Conservation (phyloP, 257 asterid species). For the Henckelia pumila region DNA sequence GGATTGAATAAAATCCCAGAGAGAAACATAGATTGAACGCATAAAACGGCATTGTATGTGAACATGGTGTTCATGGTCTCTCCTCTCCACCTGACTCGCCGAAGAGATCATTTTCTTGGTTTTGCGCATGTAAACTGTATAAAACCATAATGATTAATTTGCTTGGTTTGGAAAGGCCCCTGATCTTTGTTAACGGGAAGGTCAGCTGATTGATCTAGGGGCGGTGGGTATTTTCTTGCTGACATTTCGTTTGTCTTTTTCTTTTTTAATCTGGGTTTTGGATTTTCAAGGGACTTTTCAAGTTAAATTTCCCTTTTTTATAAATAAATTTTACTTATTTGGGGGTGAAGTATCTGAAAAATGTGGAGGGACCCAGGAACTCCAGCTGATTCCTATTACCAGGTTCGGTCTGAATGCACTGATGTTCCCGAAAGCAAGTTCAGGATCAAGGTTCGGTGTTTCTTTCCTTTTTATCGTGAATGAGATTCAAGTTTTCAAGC, state of each 20-base stretch:
- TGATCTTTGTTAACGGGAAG: slow-evolving; percentile 20
- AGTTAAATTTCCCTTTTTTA: slow-evolving; percentile 17
- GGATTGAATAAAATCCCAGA: not conserved
- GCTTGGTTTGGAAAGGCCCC: slow-evolving; percentile 24
- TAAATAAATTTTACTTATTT: not conserved
- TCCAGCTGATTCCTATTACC: slow-evolving; percentile 81
- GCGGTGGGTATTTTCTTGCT: slow-evolving; percentile 17
- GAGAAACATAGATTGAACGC: slow-evolving; percentile 5
- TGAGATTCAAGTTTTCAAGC: not conserved
- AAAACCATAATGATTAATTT: not conserved
- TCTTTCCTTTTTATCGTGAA: not conserved
- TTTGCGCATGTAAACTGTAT: slow-evolving; percentile 14
- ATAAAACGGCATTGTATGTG: slow-evolving; percentile 30
- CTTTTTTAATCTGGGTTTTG: slow-evolving; percentile 19
- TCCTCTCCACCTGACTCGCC: slow-evolving; percentile 25
- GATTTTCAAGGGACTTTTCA: slow-evolving; percentile 13
- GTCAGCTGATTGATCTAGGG: slow-evolving; percentile 40
- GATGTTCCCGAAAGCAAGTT: slow-evolving; percentile 88
- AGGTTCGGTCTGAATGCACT: slow-evolving; percentile 74
- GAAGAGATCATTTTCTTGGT: slow-evolving; percentile 5
- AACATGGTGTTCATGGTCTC: slow-evolving; percentile 25
- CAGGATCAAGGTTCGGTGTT: slow-evolving; percentile 72
- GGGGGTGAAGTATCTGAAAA: slow-evolving; percentile 18
- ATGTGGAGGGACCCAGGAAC: slow-evolving; percentile 88
- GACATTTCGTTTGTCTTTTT: not conserved